Evolutionary conservation across 2,329 filamentous ascomycete species (phyloP).

Genomic region (Beauveria australis): DNA sequence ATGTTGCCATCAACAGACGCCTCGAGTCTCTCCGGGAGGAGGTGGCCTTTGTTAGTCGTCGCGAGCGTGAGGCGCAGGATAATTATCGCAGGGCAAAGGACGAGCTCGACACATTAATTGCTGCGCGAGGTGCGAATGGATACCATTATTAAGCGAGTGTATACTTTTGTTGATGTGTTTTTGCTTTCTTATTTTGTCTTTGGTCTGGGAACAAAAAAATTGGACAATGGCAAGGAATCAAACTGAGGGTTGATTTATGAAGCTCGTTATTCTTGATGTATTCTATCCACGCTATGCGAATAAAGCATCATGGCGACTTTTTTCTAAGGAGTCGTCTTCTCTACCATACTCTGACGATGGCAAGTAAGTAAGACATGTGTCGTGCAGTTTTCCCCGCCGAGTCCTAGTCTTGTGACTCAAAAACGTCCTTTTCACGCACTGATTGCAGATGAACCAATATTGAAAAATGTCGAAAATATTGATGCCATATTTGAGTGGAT

Average conservation of each 20-base stretch:
- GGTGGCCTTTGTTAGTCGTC: constrained; percentile 67
- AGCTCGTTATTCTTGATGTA: background rate
- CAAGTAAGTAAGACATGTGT: background rate
- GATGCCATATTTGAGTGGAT: background rate
- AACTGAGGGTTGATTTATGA: background rate
- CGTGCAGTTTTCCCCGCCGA: too few relatives aligned
- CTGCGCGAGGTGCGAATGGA: constrained; percentile 7
- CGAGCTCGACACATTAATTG: constrained; percentile 59
- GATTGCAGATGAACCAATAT: background rate
- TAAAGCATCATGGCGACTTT: background rate
- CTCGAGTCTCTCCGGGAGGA: constrained; percentile 74
- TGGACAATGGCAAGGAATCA: background rate
- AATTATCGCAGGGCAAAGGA: constrained; percentile 68
- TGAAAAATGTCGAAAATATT: background rate
- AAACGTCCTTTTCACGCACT: background rate
- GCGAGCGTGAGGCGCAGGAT: constrained; percentile 88
- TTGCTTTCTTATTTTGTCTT: background rate
- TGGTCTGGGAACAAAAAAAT: background rate
- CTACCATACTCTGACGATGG: background rate
- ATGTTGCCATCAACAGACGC: constrained; percentile 63
- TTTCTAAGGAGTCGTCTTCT: background rate
- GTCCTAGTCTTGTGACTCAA: too few relatives aligned
- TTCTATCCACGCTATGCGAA: background rate
- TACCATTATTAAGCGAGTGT: constrained; percentile 8
- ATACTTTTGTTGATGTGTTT: background rate